Evolutionary conservation across 352 stramenopile species (phyloP).

Genomic region (Lagenidium giganteum): DNA sequence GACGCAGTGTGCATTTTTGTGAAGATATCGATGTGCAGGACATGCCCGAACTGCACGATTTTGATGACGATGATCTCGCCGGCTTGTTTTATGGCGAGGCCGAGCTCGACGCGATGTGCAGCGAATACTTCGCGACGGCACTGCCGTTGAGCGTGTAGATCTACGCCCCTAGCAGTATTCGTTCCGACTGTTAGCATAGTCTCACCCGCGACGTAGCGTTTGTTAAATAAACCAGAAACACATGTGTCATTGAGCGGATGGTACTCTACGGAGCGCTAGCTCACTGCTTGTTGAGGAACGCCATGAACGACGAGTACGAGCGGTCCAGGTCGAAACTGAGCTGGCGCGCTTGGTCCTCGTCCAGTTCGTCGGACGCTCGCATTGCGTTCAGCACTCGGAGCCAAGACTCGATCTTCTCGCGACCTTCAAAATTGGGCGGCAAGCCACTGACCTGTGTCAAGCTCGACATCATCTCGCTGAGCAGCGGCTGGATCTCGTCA

Average conservation of each 20-base stretch:
- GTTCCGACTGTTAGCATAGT: no score
- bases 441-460: constrained; percentile 93
- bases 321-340: constrained; percentile 95
- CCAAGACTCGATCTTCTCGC: constrained; percentile 93
- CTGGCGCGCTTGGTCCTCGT: constrained; percentile 94
- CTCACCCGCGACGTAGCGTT: no score
- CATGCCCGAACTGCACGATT: no score
- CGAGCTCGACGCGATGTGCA: constrained; percentile 15
- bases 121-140: constrained; percentile 12
- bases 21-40: background rate
- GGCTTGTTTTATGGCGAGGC: constrained; percentile 7
- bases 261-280: no score
- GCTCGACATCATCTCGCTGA: constrained; percentile 95
- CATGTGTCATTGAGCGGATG: no score
- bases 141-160: no score
- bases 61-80: constrained; percentile 1
- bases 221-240: no score
- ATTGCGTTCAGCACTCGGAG: constrained; percentile 94
- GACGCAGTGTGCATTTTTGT: background rate
- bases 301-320: constrained; percentile 94
- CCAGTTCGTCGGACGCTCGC: constrained; percentile 94
- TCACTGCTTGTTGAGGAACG: constrained; percentile 84
- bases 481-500: constrained; percentile 96
- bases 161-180: no score
- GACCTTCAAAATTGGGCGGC: constrained; percentile 91